phyloP scores from a whole-genome alignment of 306 rosid genomes.

The Glycine tomentella region DNA sequence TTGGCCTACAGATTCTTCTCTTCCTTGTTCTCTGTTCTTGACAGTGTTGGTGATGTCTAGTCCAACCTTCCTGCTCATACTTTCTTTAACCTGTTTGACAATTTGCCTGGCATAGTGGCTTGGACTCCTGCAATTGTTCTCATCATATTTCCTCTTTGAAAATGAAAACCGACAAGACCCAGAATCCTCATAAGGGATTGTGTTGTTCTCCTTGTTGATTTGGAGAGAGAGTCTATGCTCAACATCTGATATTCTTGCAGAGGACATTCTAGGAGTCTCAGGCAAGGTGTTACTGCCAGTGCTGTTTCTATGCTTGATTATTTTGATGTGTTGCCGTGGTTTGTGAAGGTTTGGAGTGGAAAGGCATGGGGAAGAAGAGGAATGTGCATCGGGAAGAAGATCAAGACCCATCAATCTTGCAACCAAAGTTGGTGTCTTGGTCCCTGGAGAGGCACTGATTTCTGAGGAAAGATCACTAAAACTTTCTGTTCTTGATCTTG shows the following conservation, averaged over 20 bases:
- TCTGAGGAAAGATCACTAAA: constrained; percentile 63
- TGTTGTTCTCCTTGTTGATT: constrained; percentile 74
- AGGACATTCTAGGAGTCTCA: constrained; percentile 81
- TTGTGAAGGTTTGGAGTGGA: constrained; percentile 52
- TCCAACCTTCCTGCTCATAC: constrained; percentile 74
- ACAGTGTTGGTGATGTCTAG: constrained; percentile 79
- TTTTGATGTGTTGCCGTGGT: constrained; percentile 47
- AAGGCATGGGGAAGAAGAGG: constrained; percentile 54
- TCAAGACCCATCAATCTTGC: constrained; percentile 98
- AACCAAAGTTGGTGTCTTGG: constrained; percentile 90
- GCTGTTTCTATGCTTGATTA: constrained; percentile 55
- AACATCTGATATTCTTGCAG: constrained; percentile 69
- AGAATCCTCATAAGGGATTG: constrained; percentile 47
- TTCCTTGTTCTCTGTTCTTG: constrained; percentile 56
- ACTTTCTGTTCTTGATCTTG: constrained; percentile 44
- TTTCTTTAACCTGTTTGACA: constrained; percentile 80
- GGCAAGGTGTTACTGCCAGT: constrained; percentile 61
- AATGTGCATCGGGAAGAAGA: constrained; percentile 76
- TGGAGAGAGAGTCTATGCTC: constrained; percentile 88
- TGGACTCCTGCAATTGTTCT: constrained; percentile 58
- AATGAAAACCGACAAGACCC: constrained; percentile 62
- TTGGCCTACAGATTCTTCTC: constrained; percentile 53
- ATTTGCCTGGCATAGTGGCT: constrained; percentile 81
- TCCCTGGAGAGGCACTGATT: constrained; percentile 69
- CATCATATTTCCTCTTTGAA: constrained; percentile 59